Evolutionary conservation across 1,284 basidiomycete species (phyloP), one percentile per base, ranked within the genome.

Genomic region (Grifola frondosa): DNA sequence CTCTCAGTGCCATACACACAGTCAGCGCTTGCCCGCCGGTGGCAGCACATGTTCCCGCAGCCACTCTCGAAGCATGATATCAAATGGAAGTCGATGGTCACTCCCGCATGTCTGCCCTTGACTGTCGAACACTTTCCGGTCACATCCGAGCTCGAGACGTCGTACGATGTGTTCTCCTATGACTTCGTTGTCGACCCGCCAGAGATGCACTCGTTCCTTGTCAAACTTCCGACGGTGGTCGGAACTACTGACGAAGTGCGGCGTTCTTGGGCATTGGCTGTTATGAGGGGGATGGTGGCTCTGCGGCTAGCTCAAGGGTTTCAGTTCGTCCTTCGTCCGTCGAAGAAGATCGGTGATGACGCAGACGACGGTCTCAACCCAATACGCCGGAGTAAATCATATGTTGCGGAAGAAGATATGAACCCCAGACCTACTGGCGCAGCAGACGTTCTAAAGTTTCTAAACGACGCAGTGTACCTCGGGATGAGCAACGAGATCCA

Each of bases 401-500:
- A 79, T 57, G 62, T 74, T 0, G 37, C 65, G 15, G 78, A 76
- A 44, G 84, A 82, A 42, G 80, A 79, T 40, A 59, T 66, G 48
- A 66, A 64, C 30, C 75, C 77, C 2, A 78, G 78, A 51, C 82
- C 81, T 7, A 66, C 70, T 33, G 88, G 90, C 12, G 83, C 88
- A 4, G 78, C 84, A 1, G 83, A 91, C 48, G 80, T 90, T 19
- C 68, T 93, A 44, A 69, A 66, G 42, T 78, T 78, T 4, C 78
- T 78, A n/a, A 68, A 68, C 39, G 78, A 85, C 34, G 88, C 93
- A 0, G 87, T 97, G 17, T 97, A 90, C 68, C 75, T 98, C 40
- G 92, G 91, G 53, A 93, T 95, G 79, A 88, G 87, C 60, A 97
- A 96, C 63, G 93, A 97, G 65, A 92, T 98, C 37, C 95, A 98